A percentile compares a stretch with the other conserved stretches of the same genome.
phyloP scores from a whole-genome alignment of 2,329 filamentous ascomycete genomes.

The Fusarium brevicatenulatum region DNA sequence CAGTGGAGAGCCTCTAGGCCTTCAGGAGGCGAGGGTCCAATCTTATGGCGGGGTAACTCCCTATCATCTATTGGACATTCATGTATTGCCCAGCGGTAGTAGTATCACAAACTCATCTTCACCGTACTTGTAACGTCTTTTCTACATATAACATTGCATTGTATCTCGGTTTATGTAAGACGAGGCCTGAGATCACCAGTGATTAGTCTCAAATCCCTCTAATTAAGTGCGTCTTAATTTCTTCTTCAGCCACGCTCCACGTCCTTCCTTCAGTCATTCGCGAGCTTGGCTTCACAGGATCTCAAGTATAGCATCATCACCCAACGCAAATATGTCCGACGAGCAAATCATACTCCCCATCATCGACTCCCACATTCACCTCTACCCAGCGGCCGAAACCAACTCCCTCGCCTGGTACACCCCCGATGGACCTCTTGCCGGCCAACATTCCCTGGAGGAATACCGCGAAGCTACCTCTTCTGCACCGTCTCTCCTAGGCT shows the following conservation, averaged over 20 bases:
- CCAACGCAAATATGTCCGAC: constrained; percentile 49
- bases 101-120: constrained; percentile 6
- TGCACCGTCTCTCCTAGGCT: constrained; percentile 66
- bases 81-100: constrained; percentile 1
- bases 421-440: constrained; percentile 66
- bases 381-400: constrained; percentile 78
- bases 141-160: neutral
- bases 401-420: constrained; percentile 76
- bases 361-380: constrained; percentile 92
- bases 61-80: constrained; percentile 6
- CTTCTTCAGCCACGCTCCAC: neutral
- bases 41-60: constrained; percentile 35
- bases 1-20: neutral
- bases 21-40: constrained; percentile 13
- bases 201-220: neutral
- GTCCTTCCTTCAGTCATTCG: neutral
- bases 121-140: constrained; percentile 28
- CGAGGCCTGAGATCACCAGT: neutral
- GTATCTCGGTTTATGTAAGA: neutral
- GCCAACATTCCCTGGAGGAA: constrained; percentile 71
- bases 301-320: neutral
- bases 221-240: neutral
- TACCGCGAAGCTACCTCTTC: constrained; percentile 63
- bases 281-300: neutral
- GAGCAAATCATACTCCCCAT: constrained; percentile 64